Evolutionary conservation across 768 basidiomycete genomes (phyloP), one percentile per base, ranked within the genome.

Genomic region (Pisolithus albus): DNA sequence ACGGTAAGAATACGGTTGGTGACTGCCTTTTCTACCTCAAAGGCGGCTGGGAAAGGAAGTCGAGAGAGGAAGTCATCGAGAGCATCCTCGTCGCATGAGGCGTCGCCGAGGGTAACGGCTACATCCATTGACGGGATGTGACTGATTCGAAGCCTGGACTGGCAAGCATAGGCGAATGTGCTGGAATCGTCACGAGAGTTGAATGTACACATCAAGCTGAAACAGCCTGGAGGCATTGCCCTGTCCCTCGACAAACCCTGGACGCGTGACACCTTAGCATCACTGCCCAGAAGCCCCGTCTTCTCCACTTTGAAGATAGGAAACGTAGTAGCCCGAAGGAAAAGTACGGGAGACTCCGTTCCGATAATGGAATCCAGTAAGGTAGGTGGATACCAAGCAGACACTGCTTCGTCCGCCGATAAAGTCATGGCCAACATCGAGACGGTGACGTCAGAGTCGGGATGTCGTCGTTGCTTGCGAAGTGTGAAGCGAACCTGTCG

Each of bases 11-110:
- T 53, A 45, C 60, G 61, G 42, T 58, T 64, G 34, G 54, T 51
- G n/a, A 70, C 45, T 0, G 71, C 69, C 47, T 73, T 73, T 26
- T 73, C 70, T 5, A 70, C 56, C 46, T 72, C 70, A 43, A 73
- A 73, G 13, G 67, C 72, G 15, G 74, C 60, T 30, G 60, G 57
- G 41, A 73, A 73, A 4, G 63, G 59, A 5, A 74, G 42, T 1
- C 53, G 47, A 2, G 41, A 18, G 37, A 74, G 58, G 43, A 66
- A 47, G 1, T 30, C 45, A 19, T 64, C 55, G 18, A 74, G 54
- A 34, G 11, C 19, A 32, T 10, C 46, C 21, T 34, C 34, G 13
- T 44, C 24, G 21, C 16, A 37, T 8, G 54, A 7, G 10, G 58
- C 36, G 30, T 40, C 44, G 7, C 28, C 50, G 19, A 60, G 38